Percentiles rank a stretch among this genome's conserved stretches.
Evolutionary conservation across 352 stramenopile genomes (phyloP).

Genomic region (Lagenidium giganteum): DNA sequence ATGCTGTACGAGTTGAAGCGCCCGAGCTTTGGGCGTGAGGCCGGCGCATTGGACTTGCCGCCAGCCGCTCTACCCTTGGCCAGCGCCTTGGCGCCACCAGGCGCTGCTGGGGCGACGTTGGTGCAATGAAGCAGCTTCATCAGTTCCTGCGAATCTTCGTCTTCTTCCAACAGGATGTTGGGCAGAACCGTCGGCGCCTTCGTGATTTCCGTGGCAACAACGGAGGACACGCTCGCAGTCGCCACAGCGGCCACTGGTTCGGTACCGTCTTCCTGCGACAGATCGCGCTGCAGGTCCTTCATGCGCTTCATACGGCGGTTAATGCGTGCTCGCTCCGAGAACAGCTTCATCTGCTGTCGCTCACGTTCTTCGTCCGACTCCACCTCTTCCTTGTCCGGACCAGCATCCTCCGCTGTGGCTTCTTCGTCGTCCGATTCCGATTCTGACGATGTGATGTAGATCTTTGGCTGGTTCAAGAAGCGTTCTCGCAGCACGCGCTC

Average conservation of each 20-base stretch:
- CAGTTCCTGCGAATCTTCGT: slow-evolving; percentile 74
- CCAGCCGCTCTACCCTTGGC: too few relatives aligned
- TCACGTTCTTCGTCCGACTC: slow-evolving; percentile 80
- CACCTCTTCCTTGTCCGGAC: slow-evolving; percentile 36
- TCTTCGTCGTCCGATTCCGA: slow-evolving; percentile 61
- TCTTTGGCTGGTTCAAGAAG: slow-evolving; percentile 72
- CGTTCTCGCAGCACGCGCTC: slow-evolving; percentile 71
- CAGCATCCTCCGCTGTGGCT: slow-evolving; percentile 16
- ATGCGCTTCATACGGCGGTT: slow-evolving; percentile 85
- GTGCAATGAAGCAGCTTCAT: slow-evolving; percentile 59
- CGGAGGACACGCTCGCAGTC: too few relatives aligned
- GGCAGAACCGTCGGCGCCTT: slow-evolving; percentile 21
- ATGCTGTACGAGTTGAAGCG: slow-evolving; percentile 59
- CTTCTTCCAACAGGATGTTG: slow-evolving; percentile 67
- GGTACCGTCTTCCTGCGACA: slow-evolving; percentile 37
- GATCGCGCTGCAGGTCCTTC: slow-evolving; percentile 70
- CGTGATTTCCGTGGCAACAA: too few relatives aligned
- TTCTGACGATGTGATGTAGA: slow-evolving; percentile 86
- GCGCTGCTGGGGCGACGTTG: slow-evolving; percentile 18
- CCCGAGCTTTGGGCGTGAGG: slow-evolving; percentile 26
- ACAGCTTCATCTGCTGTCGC: slow-evolving; percentile 82
- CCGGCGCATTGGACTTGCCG: slow-evolving; percentile 2
- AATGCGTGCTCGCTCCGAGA: slow-evolving; percentile 73
- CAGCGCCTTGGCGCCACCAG: not conserved
- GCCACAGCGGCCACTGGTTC: slow-evolving; percentile 12